phyloP scores from a whole-genome alignment of 1,284 basidiomycete species.

The Amylostereum chailletii region DNA sequence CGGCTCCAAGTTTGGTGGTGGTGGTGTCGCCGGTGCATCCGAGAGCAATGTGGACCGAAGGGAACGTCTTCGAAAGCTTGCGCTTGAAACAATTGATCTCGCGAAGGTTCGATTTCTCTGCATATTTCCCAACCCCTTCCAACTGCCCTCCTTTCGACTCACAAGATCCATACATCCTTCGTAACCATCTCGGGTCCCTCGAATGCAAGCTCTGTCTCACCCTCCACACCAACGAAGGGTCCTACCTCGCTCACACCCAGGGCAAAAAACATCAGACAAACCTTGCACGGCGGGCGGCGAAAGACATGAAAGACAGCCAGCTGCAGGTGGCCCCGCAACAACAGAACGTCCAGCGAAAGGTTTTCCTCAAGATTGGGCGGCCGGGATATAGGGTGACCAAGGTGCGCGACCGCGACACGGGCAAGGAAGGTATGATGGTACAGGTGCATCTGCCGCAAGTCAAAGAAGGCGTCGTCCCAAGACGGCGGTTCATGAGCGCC shows the following conservation, averaged over 20 bases:
- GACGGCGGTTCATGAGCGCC: constrained; percentile 93
- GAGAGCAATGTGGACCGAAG: constrained; percentile 95
- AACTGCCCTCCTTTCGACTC: constrained; percentile 1
- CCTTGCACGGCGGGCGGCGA: constrained; percentile 89
- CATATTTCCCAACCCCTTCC: not conserved
- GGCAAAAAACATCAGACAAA: constrained; percentile 99
- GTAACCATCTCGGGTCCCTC: constrained; percentile 94
- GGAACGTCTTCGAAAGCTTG: constrained; percentile 92
- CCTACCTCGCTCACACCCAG: constrained; percentile 98
- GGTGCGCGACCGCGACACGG: constrained; percentile 70
- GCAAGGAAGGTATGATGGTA: constrained; percentile 91
- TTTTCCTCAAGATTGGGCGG: constrained; percentile 95
- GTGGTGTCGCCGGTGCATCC: constrained; percentile 86
- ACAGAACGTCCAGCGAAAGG: constrained; percentile 76
- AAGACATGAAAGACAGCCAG: constrained; percentile 89
- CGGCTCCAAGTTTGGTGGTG: constrained; percentile 92
- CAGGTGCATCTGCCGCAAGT: constrained; percentile 95
- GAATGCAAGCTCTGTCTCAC: constrained; percentile 98
- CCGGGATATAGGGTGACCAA: constrained; percentile 93
- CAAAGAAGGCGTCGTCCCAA: constrained; percentile 77
- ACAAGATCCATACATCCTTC: constrained; percentile 96
- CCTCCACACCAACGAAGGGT: constrained; percentile 98
- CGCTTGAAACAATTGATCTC: constrained; percentile 92
- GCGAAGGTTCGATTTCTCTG: constrained; percentile 58
- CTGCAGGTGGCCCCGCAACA: constrained; percentile 77